Base-by-base conservation (phyloP, 116 monocot species). In the Papilionanthe hybrid region DNA sequence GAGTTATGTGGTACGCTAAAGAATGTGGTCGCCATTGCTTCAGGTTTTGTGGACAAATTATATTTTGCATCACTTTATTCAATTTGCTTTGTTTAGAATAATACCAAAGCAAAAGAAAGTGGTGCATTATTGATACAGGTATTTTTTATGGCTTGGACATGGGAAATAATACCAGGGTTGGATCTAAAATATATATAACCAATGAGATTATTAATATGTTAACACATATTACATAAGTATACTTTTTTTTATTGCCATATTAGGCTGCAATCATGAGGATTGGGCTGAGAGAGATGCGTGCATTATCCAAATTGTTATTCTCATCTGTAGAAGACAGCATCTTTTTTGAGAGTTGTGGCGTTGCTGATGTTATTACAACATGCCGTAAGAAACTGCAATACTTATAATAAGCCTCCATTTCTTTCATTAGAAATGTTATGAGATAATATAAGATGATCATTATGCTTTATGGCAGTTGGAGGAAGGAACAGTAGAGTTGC, bases 181-280 rank as follows among this genome's bases (percentile, higher is more conserved):
- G 78, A 71, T 32, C 18, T 71, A 0, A 41, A 41, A 71, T 32
- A n/a, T 11, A 73, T 73, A n/a, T 73, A 12, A 79, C 66, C 20
- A 23, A 63, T 13, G 7, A 58, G 25, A 63, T 73, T 44, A 8
- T 11, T 44, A 73, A 4, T 37, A 37, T 37, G 22, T 20, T 73
- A 7, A 44, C n/a, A 20, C 1, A 18, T 11, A 73, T 73, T 73
- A 25, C 58, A 37, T 32, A 56, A 37, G 37, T 56, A 20, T 58
- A 29, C 0, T 8, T 71, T 67, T n/a, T 58, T 78, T 68, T 23
- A 25, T 29, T 60, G 6, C n/a, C 50, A n/a, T 80, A 75, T 81
- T 81, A 96, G 96, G 90, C 96, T 47, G 96, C 96, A 79, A 90
- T 96, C 86, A 96, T 96, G 91, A 93, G 96, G 82, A 92, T 96